A percentile compares a stretch with the other conserved stretches of the same genome.
These are phyloP conservation scores for Cercophora scortea DNA, from an alignment of 495 filamentous ascomycete species.

Conservation along the genomic window DNA sequence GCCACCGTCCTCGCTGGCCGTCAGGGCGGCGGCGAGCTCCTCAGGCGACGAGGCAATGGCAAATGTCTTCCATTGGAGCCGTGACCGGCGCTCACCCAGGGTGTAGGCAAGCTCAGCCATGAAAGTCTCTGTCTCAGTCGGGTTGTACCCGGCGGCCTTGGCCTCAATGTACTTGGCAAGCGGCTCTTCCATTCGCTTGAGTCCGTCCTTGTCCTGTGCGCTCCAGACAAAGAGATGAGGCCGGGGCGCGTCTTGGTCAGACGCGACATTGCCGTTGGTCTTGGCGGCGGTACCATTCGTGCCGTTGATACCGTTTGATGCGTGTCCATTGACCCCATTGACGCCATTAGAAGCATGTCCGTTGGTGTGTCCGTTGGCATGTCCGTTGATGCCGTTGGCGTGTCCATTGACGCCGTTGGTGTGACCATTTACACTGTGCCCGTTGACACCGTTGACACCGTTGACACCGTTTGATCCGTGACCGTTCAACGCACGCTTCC, in stretches of 20 bases:
- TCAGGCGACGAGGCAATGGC: background rate
- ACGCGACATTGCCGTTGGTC: background rate
- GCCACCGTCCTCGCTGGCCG: background rate
- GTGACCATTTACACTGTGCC: no score
- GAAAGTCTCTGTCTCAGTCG: background rate
- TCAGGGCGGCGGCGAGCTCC: background rate
- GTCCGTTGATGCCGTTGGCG: no score
- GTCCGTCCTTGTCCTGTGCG: background rate
- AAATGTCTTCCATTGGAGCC: background rate
- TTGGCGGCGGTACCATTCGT: background rate
- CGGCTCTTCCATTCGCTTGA: background rate
- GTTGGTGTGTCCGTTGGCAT: no score
- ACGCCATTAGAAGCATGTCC: no score
- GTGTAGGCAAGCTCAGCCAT: background rate
- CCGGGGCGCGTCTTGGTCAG: background rate
- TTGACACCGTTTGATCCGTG: no score
- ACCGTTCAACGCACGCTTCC: no score
- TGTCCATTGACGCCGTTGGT: no score
- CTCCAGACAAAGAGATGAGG: conserved; percentile 1
- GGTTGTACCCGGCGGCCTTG: background rate
- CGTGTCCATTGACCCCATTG: no score
- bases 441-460: no score
- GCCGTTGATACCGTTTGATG: no score
- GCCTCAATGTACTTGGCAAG: background rate
- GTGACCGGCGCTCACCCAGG: background rate